phyloP scores from a whole-genome alignment of 208 protist genomes.

The Porcisia hertigi region DNA sequence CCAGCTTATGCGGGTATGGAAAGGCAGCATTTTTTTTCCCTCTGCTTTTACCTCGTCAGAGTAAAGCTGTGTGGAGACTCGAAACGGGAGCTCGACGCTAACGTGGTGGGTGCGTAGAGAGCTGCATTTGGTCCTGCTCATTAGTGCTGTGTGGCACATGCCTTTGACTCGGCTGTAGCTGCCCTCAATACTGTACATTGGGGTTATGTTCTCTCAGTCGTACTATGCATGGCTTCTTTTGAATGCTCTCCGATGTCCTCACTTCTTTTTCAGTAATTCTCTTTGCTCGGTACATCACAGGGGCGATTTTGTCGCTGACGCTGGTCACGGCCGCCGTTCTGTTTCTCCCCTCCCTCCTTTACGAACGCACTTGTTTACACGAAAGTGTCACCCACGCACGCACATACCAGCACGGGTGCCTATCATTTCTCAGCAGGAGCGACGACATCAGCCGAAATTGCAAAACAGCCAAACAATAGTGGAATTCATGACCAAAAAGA shows the following conservation, averaged over 20 bases:
- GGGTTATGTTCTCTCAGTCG: neutral
- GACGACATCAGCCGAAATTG: neutral
- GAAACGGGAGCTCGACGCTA: neutral
- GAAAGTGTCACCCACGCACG: neutral
- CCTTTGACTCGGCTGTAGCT: neutral
- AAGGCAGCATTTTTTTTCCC: neutral
- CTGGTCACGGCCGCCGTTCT: neutral
- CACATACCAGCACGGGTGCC: neutral
- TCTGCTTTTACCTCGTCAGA: neutral
- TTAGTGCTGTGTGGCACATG: neutral
- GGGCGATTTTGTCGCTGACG: neutral
- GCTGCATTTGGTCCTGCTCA: neutral
- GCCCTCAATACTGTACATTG: neutral
- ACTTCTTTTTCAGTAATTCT: neutral
- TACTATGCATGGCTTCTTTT: neutral
- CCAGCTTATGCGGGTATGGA: neutral
- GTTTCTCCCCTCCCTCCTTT: neutral
- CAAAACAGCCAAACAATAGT: neutral
- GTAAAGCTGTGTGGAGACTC: neutral
- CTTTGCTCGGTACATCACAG: neutral
- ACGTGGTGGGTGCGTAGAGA: neutral
- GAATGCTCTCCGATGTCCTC: neutral
- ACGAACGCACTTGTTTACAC: neutral
- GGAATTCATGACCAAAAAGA: slow-evolving; percentile 34
- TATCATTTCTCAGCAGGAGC: neutral